Evolutionary conservation across 2,329 filamentous ascomycete species (phyloP).

Genomic region (Colletotrichum chlorophyti): DNA sequence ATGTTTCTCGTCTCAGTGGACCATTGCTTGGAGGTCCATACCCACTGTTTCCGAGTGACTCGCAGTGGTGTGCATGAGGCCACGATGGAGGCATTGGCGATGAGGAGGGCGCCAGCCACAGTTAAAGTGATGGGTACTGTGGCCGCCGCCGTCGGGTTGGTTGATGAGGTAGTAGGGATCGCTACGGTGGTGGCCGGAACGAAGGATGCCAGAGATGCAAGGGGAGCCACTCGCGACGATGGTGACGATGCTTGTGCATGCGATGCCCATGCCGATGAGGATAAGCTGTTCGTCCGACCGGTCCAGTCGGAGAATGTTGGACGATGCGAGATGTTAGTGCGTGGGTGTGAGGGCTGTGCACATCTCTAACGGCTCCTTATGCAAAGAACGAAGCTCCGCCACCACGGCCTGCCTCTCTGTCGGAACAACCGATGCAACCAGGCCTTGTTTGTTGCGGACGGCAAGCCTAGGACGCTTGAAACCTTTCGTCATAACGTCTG

Average conservation of each 20-base stretch:
- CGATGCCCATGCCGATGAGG: no score
- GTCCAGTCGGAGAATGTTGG: not conserved
- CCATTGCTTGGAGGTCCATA: no score
- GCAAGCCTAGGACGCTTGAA: constrained; percentile 2
- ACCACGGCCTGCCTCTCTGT: constrained; percentile 13
- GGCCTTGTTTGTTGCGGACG: constrained; percentile 13
- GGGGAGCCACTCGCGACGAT: constrained; percentile 16
- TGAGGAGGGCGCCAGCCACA: not conserved
- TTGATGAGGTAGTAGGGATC: no score
- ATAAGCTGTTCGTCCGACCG: not conserved
- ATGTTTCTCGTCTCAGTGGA: not conserved
- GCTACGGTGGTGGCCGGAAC: not conserved
- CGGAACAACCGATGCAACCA: constrained; percentile 16
- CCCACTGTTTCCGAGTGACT: not conserved
- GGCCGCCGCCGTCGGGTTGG: not conserved
- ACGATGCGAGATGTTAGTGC: constrained; percentile 5
- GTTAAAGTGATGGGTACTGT: constrained; percentile 8
- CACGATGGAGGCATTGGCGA: not conserved
- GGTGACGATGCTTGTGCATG: not conserved
- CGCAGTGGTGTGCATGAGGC: constrained; percentile 4
- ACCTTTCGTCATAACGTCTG: constrained; percentile 21
- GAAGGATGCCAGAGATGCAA: constrained; percentile 21
- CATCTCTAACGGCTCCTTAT: constrained; percentile 1
- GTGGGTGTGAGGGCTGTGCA: constrained; percentile 13
- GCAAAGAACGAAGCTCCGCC: constrained; percentile 6